Conservation (phyloP, 768 basidiomycete genomes). For the Austroboletus eburneus region DNA sequence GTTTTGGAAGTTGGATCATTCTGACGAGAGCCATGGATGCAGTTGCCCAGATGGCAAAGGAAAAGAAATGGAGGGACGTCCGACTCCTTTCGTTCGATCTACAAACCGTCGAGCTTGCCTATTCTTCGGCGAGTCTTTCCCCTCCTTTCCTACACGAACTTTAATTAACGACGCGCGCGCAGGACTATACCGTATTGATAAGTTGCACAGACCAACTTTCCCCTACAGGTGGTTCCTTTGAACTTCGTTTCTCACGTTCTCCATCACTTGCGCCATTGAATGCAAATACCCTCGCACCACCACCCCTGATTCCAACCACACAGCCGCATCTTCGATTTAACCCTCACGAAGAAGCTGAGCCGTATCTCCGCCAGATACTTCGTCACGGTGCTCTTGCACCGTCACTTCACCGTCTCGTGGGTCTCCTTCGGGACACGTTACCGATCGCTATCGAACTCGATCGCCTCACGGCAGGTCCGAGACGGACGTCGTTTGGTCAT, state of each 20-base stretch:
- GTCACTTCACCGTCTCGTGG: conserved; percentile 63
- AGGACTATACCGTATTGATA: conserved; percentile 78
- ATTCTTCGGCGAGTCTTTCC: conserved; percentile 48
- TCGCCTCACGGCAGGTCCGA: conserved; percentile 36
- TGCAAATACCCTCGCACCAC: conserved; percentile 20
- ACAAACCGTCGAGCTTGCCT: conserved; percentile 88
- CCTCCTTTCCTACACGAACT: background rate
- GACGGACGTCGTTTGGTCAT: conserved; percentile 9
- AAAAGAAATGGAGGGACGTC: conserved; percentile 68
- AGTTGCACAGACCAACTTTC: conserved; percentile 75
- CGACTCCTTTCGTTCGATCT: conserved; percentile 86
- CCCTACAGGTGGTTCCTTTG: conserved; percentile 64
- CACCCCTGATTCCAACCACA: conserved; percentile 31
- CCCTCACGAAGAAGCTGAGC: conserved; percentile 78
- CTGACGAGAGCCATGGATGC: conserved; percentile 1
- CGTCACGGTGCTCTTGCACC: conserved; percentile 63
- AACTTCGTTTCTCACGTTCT: conserved; percentile 64
- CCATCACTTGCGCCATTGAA: conserved; percentile 8
- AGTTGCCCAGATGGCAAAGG: conserved; percentile 84
- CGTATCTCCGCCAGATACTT: conserved; percentile 67
- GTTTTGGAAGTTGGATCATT: background rate
- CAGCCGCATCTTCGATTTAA: conserved; percentile 36
- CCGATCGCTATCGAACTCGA: conserved; percentile 75
- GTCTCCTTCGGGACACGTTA: conserved; percentile 68
- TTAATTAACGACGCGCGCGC: background rate